Evolutionary conservation across 495 filamentous ascomycete genomes (phyloP), one percentile per base, ranked within the genome.

Genomic region (Aspergillus campestris): DNA sequence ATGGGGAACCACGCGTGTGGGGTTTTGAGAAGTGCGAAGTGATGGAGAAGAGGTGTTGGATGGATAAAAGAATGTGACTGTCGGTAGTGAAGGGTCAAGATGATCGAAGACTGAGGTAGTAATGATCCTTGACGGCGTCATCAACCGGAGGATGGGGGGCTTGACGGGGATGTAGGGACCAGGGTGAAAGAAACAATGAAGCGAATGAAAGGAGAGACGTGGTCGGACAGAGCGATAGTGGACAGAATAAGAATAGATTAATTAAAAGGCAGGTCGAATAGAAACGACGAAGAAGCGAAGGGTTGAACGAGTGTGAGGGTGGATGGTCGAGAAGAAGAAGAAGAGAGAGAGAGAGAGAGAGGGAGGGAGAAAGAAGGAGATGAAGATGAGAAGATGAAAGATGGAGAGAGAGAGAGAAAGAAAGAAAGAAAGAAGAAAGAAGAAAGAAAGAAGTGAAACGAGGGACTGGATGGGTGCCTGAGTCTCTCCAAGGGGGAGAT

Each of bases 211-310:
- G 10, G 29, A 41, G 31, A 24, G 35, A 50, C 7, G 12, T 28
- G 32, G 33, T 31, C 34, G 32, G 30, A 32, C 31, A 37, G n/a
- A 27, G 40, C 38, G 42, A 43, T 40, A 34, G 28, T 39, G 41
- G 36, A 8, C 40, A 36, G 24, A 45, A 48, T 18, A 15, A 37
- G 44, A 12, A 35, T 28, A 31, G 40, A 34, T 40, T 32, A 36
- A 42, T 47, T 47, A 41, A 34, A 43, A 39, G 10, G 37, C 50
- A 44, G 53, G 18, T 24, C 18, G 43, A 48, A 42, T 47, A 47
- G 50, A 50, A 57, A 53, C 33, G 54, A 52, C 47, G 35, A 45
- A 28, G 30, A 38, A 28, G 15, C 38, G 37, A 33, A 45, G 38
- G 32, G 8, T 18, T 12, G 33, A 43, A 12, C 34, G 40, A 44